These are phyloP conservation scores for Acer campestre DNA, from an alignment of 345 rosid species.

Conservation along the genomic window DNA sequence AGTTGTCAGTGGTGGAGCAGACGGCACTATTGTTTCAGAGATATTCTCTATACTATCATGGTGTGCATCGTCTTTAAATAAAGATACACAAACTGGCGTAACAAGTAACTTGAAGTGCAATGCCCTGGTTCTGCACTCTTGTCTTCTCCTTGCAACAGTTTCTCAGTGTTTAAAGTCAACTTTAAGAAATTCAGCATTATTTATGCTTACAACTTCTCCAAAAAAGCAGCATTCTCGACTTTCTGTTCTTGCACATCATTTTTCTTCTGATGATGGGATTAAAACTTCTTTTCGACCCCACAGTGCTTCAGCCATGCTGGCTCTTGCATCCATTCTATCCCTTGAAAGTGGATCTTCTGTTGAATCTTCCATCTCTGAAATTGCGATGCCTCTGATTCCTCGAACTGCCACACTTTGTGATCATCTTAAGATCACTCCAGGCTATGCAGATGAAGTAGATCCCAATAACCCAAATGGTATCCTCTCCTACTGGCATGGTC, in stretches of 20 bases:
- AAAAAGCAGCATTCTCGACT: constrained; percentile 85
- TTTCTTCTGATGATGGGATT: constrained; percentile 66
- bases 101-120: constrained; percentile 52
- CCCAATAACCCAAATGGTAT: constrained; percentile 28
- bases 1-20: constrained; percentile 90
- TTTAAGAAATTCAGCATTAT: constrained; percentile 84
- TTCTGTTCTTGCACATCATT: constrained; percentile 67
- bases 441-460: constrained; percentile 40
- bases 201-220: constrained; percentile 85
- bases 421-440: constrained; percentile 57
- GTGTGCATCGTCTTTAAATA: constrained; percentile 52
- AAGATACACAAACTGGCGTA: constrained; percentile 66
- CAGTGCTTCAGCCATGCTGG: constrained; percentile 89
- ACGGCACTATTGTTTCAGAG: constrained; percentile 87
- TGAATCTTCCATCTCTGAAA: constrained; percentile 73
- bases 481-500: constrained; percentile 86
- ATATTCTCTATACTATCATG: constrained; percentile 67
- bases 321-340: constrained; percentile 86
- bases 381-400: constrained; percentile 89
- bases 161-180: constrained; percentile 85
- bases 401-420: constrained; percentile 76
- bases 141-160: constrained; percentile 70
- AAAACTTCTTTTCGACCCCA: constrained; percentile 61
- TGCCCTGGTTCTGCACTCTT: constrained; percentile 59
- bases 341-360: constrained; percentile 83